A percentile compares a stretch with the other conserved stretches of the same genome.
Conservation (phyloP, 257 asterid species). For the Ocimum tenuiflorum region DNA sequence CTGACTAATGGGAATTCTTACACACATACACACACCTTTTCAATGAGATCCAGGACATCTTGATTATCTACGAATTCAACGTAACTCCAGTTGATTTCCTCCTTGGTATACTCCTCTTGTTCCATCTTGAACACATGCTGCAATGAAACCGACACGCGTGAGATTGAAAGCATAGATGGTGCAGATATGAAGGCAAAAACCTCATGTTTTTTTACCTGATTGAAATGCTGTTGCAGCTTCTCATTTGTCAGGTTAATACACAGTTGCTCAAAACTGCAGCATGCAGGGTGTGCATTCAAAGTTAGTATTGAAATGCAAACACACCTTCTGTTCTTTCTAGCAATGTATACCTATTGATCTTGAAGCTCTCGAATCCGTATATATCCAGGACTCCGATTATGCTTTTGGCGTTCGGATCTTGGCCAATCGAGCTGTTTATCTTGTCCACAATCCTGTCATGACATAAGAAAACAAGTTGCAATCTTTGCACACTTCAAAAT, state of each 20-base stretch:
- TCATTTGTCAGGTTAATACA: conserved; percentile 92
- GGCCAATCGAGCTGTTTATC: conserved; percentile 88
- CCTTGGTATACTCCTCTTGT: conserved; percentile 89
- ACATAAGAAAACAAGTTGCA: background rate
- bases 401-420: conserved; percentile 78
- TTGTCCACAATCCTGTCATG: conserved; percentile 85
- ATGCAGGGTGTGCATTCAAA: background rate
- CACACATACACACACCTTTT: conserved; percentile 47
- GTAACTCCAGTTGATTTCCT: conserved; percentile 94
- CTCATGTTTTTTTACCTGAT: conserved; percentile 49
- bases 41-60: conserved; percentile 90
- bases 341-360: conserved; percentile 64
- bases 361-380: conserved; percentile 93
- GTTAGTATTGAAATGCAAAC: background rate
- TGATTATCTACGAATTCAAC: conserved; percentile 94
- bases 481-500: background rate
- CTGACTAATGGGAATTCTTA: conserved; percentile 4
- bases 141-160: background rate
- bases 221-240: conserved; percentile 97
- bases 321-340: no score
- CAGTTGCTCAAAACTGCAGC: conserved; percentile 73
- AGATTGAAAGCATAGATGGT: conserved; percentile 14
- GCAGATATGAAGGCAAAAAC: conserved; percentile 1
- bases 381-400: conserved; percentile 93
- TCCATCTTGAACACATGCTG: conserved; percentile 99